Evolutionary conservation across 176 grass and related monocot genomes (phyloP).

Genomic region (Alloteropsis semialata): DNA sequence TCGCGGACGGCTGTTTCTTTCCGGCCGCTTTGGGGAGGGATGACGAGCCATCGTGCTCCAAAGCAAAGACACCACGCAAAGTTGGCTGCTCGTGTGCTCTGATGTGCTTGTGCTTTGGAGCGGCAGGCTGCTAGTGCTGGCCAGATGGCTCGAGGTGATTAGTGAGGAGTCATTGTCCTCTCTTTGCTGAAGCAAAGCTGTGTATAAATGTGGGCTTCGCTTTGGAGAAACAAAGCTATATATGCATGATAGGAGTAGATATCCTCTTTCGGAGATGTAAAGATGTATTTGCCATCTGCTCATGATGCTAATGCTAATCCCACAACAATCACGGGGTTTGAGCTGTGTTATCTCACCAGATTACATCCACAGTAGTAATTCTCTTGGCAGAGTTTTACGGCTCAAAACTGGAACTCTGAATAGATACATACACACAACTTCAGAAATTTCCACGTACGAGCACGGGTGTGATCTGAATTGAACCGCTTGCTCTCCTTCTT

Average conservation of each 20-base stretch:
- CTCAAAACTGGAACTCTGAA: too few species aligned
- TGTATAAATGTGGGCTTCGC: background rate
- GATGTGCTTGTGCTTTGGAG: constrained; percentile 14
- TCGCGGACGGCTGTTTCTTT: background rate
- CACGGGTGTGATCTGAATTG: too few species aligned
- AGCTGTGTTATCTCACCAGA: background rate
- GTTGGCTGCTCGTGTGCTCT: constrained; percentile 15
- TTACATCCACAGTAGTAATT: too few species aligned
- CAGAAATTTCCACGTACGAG: too few species aligned
- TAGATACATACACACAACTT: too few species aligned
- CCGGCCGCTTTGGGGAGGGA: background rate
- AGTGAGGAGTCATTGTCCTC: background rate
- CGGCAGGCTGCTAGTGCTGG: constrained; percentile 7
- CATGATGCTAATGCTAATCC: background rate
- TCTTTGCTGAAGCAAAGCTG: constrained; percentile 19
- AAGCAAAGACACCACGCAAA: constrained; percentile 18
- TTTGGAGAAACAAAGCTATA: background rate
- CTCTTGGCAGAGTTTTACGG: too few species aligned
- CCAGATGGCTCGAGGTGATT: constrained; percentile 13
- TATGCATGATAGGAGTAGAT: background rate
- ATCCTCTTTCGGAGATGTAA: background rate
- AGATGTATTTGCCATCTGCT: background rate
- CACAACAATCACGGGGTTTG: background rate
- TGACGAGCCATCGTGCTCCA: constrained; percentile 10
- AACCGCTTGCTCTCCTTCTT: too few species aligned